These are phyloP conservation scores for Biscogniauxia sp. DNA, from an alignment of 2,329 filamentous ascomycete species.

Conservation along the genomic window DNA sequence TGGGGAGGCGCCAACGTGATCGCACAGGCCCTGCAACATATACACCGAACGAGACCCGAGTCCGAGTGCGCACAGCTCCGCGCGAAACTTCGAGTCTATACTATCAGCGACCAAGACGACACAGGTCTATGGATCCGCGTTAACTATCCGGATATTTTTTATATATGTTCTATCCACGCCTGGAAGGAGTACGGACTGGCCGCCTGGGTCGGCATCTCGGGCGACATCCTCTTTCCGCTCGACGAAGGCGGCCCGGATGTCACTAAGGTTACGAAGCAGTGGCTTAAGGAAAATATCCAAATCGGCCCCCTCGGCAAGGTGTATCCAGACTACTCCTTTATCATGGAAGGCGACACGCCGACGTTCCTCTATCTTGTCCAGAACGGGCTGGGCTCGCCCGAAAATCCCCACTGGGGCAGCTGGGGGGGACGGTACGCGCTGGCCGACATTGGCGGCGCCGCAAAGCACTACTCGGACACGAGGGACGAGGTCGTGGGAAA, in stretches of 20 bases:
- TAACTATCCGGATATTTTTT: constrained; percentile 53
- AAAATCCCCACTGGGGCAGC: constrained; percentile 41
- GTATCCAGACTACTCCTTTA: constrained; percentile 42
- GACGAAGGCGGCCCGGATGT: constrained; percentile 42
- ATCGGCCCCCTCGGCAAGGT: constrained; percentile 34
- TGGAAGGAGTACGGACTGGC: constrained; percentile 55
- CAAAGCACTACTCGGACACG: constrained; percentile 9
- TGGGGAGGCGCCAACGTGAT: constrained; percentile 52
- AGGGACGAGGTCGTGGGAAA: constrained; percentile 12
- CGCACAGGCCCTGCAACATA: constrained; percentile 43
- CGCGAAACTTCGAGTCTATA: constrained; percentile 46
- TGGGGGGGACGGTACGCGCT: constrained; percentile 39
- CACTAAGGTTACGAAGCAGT: constrained; percentile 41
- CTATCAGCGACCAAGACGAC: constrained; percentile 60
- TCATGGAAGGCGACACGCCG: constrained; percentile 46
- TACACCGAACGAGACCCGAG: constrained; percentile 30
- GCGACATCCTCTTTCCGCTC: constrained; percentile 43
- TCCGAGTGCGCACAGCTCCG: constrained; percentile 34
- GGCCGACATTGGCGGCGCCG: constrained; percentile 4
- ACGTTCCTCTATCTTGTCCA: constrained; percentile 42
- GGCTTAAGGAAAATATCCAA: constrained; percentile 48
- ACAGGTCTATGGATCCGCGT: constrained; percentile 54
- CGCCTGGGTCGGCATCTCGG: constrained; percentile 55
- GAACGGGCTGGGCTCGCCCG: constrained; percentile 42
- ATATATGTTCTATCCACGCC: constrained; percentile 54